Base-by-base conservation (phyloP, 1,139 yeast species). In the Scheffersomyces stambukii region DNA sequence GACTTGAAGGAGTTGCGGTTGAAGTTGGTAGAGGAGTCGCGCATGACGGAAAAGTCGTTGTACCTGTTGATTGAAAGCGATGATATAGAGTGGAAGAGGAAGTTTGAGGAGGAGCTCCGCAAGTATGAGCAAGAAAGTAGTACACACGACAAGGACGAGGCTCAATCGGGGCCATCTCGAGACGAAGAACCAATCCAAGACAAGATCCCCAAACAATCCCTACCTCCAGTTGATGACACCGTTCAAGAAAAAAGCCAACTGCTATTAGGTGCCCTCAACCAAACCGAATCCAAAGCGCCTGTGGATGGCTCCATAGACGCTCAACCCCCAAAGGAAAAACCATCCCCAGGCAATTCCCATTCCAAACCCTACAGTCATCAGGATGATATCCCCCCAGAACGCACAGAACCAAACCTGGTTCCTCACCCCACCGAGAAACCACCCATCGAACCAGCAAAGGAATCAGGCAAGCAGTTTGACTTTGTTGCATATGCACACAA, bases 11-110 rank as follows among this genome's bases (percentile, higher is more conserved):
- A 73, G 34, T 67, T 89, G 29, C 63, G 93, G 38, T 71, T 82
- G 35, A 73, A 74, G 44, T 61, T 88, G 31, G 91, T 84, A 3
- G 79, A 77, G 35, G 96, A 89, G 51, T 83, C 94, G 16, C 61
- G 85, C 35, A 60, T 79, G 34, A 91, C 93, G 3, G 96, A 88
- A 50, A 66, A 64, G 29, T 93, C 96, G 0, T 57, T 89, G 35
- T 74, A 83, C 32, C 68, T 69, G 29, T 63, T 82, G 35, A 61
- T 77, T 24, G 69, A 60, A 23, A 61, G 62, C 45, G 63, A 69
- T 49, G 53, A 70, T 40, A 42, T 43, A 20, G 50, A 52, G 31
- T 57, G 66, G 67, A 47, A 44, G 24, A 41, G 43, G 22, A 45
- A 45, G 6, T 46, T 61, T 21, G 67, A 60, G 32, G 43, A 43